Base-by-base conservation (phyloP, 257 asterid species). In the Mitragyna speciosa region DNA sequence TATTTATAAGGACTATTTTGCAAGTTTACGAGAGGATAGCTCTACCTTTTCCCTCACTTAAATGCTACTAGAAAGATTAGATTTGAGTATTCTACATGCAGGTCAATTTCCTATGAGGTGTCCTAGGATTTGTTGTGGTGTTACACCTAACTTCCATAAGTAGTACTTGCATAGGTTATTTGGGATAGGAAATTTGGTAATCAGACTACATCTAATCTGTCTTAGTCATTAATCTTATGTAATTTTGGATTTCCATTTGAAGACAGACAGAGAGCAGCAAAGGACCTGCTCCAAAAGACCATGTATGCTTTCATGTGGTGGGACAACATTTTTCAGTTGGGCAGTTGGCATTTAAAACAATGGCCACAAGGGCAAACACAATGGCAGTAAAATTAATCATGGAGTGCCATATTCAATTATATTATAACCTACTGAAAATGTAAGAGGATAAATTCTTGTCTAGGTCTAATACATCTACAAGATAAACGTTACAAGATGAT, bases 81-180 rank as follows among this genome's bases (percentile, higher is more conserved):
- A 19, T 5, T 51, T 52, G 33, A 65, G 24, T 19, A n/a, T 8
- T 6, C 30, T 4, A 49, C 31, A 73, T 12, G 8, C 1, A 36
- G n/a, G 36, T 73, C 65, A 19, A 19, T 10, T 12, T 30, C 12
- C 12, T 52, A n/a, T 14, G 45, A 31, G 71, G 47, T 9, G 7
- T 48, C 28, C 56, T 0, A 47, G 59, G 1, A 24, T 70, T 36
- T 33, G 78, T 72, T 48, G 1, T 6, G 39, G 12, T 1, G 81
- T 70, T 75, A 26, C 54, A 76, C 58, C 81, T 49, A 76, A 61
- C 58, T 76, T 76, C 22, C 45, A 59, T 7, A 11, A n/a, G 2
- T 12, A 5, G 43, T n/a, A 52, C 48, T 51, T 11, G 8, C 16
- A 28, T 10, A 47, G 14, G 20, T 7, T 26, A 0, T 58, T 41